Evolutionary conservation across 1,139 yeast species (phyloP), one percentile per base, ranked within the genome.

Genomic region (Fermentozyma sake): DNA sequence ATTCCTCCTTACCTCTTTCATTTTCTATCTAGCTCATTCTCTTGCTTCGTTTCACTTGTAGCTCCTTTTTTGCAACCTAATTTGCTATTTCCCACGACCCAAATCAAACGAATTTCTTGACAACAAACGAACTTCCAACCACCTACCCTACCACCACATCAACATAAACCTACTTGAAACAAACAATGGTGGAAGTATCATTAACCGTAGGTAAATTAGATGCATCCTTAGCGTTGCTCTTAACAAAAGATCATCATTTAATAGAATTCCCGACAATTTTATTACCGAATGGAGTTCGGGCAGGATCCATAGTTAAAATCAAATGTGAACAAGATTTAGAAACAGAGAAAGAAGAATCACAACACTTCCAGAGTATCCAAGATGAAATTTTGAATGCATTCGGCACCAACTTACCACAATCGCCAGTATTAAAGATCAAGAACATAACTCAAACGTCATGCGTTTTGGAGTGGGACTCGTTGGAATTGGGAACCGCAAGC

Each of bases 181-280:
- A 11, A 22, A 11, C 18, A 22, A 80, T 81, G 87, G 91, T 82
- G 27, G 86, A 81, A 57, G 96, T 89, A 8, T 81, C 95, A 24
- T 70, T 91, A 28, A 89, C 97, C 1, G 97, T 91, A 11, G 98
- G 98, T 25, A 89, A 89, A 60, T 68, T 91, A 29, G 98, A 91
- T 54, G 96, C 97, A 13, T 87, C 96, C 2, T 68, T 91, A 55
- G 97, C 98, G 16, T 67, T 91, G 28, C 66, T 91, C 26, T 72
- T 94, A 26, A 89, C 99, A 14, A 76, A 82, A 35, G 96, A 89
- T 54, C 97, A 89, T 52, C 96, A 89, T 54, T 69, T 91, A 38
- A 89, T 91, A 44, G 98, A 93, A 50, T 91, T 91, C 50, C 99
- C 99, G 10, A 87, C 97, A 6, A 79, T 89, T 31, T 63, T 91